Conservation (phyloP, 768 basidiomycete genomes). For the Lactifluus pinguis region DNA sequence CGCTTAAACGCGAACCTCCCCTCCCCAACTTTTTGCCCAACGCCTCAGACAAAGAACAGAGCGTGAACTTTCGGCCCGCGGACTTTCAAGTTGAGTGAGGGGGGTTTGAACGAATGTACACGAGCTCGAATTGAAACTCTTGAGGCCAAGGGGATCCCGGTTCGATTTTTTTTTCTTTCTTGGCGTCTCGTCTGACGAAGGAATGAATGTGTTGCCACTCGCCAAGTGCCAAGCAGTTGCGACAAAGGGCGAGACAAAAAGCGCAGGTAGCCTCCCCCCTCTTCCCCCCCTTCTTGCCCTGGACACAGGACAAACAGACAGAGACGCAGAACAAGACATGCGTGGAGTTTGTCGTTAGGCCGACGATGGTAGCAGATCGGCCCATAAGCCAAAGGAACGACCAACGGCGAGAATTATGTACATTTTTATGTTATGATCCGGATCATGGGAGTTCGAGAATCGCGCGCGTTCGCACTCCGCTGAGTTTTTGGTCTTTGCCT, state of each 20-base stretch:
- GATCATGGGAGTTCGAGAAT: background rate
- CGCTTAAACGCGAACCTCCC: background rate
- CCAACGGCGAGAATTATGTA: background rate
- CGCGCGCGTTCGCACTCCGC: background rate
- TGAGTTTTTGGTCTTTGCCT: background rate
- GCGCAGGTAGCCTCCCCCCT: too few species aligned
- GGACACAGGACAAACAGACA: too few species aligned
- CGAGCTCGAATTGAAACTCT: background rate
- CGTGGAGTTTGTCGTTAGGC: constrained; percentile 1
- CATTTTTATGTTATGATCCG: background rate
- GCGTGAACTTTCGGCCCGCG: too few species aligned
- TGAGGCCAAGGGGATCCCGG: too few species aligned
- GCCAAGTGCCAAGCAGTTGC: background rate
- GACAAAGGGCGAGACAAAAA: background rate
- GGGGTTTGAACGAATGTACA: background rate
- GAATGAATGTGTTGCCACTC: background rate
- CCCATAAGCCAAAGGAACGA: background rate
- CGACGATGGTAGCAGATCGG: constrained; percentile 8
- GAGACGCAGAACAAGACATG: background rate
- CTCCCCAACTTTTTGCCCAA: background rate
- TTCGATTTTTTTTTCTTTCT: background rate
- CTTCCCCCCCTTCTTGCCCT: too few species aligned
- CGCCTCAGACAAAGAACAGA: too few species aligned
- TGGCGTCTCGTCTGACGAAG: background rate
- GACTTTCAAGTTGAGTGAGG: too few species aligned